Conservation (phyloP, 495 filamentous ascomycete genomes). For the Acidiella bohemica region DNA sequence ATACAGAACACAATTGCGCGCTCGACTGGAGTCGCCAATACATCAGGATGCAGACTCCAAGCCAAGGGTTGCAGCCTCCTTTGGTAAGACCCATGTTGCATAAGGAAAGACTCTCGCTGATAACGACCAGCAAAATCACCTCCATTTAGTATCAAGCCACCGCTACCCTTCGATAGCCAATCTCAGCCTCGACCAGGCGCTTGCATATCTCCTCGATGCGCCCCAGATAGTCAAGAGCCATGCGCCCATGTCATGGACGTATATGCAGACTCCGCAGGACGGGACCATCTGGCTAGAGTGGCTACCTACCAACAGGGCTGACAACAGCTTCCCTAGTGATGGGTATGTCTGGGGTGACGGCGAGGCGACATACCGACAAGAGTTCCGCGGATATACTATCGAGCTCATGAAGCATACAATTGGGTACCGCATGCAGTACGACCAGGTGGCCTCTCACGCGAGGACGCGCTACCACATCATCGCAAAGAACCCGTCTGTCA, state of each 20-base stretch:
- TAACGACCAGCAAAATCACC: conserved; percentile 42
- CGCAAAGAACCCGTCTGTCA: conserved; percentile 46
- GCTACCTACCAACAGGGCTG: conserved; percentile 23
- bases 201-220: conserved; percentile 65
- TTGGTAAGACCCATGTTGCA: no score
- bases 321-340: conserved; percentile 65
- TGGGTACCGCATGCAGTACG: conserved; percentile 52
- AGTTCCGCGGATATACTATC: conserved; percentile 51
- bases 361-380: conserved; percentile 56
- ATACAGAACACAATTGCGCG: no score
- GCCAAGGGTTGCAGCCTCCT: no score
- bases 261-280: conserved; percentile 67
- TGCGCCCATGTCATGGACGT: conserved; percentile 81
- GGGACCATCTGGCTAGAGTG: conserved; percentile 72
- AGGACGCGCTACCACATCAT: conserved; percentile 74
- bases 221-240: conserved; percentile 62
- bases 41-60: no score
- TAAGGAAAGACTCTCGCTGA: no score
- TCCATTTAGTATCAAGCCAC: conserved; percentile 69
- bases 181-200: conserved; percentile 54
- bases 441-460: conserved; percentile 55
- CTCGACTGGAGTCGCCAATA: no score
- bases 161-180: conserved; percentile 54
- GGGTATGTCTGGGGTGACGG: conserved; percentile 78
- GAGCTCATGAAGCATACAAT: conserved; percentile 72